phyloP scores from a whole-genome alignment of 2,329 filamentous ascomycete species.

The Pleomassaria siparia region DNA sequence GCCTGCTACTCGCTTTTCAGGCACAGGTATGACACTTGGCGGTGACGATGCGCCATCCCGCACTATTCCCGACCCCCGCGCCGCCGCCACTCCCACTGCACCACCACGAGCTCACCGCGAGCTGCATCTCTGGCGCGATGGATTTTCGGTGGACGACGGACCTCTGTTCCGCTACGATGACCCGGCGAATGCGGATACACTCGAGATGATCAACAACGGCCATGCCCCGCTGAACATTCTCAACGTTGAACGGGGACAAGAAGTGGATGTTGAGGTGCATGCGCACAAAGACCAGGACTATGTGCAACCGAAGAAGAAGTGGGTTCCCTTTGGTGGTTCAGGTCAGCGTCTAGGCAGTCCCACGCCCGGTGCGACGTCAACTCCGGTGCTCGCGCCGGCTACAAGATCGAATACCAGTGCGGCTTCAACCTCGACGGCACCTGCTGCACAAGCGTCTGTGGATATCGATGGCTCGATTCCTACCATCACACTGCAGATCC shows the following conservation, averaged over 20 bases:
- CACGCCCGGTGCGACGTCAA: conserved; percentile 61
- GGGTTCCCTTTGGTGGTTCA: conserved; percentile 71
- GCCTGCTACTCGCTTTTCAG: conserved; percentile 61
- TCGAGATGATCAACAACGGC: conserved; percentile 75
- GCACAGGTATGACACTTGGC: conserved; percentile 73
- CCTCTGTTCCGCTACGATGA: conserved; percentile 77
- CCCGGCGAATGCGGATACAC: conserved; percentile 69
- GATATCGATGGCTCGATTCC: conserved; percentile 67
- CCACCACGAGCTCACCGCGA: conserved; percentile 64
- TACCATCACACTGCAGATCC: conserved; percentile 70
- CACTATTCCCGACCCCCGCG: conserved; percentile 63
- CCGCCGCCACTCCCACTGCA: conserved; percentile 38
- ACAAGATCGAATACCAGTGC: conserved; percentile 29
- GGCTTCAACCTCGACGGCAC: conserved; percentile 29
- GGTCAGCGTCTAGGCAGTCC: conserved; percentile 77
- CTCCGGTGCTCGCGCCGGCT: conserved; percentile 40
- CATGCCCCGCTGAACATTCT: conserved; percentile 77
- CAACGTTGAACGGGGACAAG: conserved; percentile 72
- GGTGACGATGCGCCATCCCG: conserved; percentile 74
- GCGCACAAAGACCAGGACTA: conserved; percentile 76
- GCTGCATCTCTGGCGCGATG: conserved; percentile 80
- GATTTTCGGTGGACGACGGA: conserved; percentile 83
- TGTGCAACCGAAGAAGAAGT: conserved; percentile 70
- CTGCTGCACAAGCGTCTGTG: conserved; percentile 47
- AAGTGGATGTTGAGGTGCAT: conserved; percentile 74